Conservation (phyloP, 2,329 filamentous ascomycete species). For the Nigrospora sphaerica region DNA sequence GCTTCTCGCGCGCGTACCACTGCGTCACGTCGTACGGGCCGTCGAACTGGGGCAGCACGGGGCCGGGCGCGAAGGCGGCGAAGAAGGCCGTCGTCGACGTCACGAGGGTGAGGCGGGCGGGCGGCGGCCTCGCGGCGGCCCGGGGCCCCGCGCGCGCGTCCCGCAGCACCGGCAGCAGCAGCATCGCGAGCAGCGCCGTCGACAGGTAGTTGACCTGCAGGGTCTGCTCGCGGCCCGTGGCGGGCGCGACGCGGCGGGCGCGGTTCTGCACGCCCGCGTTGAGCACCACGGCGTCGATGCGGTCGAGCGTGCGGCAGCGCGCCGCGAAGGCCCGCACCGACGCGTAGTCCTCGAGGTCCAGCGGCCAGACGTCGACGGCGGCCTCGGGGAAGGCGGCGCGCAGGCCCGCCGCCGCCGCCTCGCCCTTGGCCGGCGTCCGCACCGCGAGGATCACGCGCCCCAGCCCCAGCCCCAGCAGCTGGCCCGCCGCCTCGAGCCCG, state of each 20-base stretch:
- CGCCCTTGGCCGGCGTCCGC: constrained; percentile 33
- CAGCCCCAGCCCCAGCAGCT: constrained; percentile 30
- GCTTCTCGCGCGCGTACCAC: constrained; percentile 1
- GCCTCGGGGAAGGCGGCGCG: constrained; percentile 20
- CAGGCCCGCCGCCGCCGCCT: constrained; percentile 28
- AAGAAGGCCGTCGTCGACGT: constrained; percentile 1
- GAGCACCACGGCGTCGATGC: constrained; percentile 36
- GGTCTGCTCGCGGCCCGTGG: constrained; percentile 28
- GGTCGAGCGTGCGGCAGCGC: constrained; percentile 21
- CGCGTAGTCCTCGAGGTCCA: constrained; percentile 40
- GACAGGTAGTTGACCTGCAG: constrained; percentile 34
- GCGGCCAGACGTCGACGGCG: constrained; percentile 37
- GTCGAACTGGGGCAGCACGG: neutral
- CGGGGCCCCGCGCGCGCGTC: neutral
- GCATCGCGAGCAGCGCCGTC: constrained; percentile 22
- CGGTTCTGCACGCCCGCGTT: constrained; percentile 32
- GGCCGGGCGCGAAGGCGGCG: neutral
- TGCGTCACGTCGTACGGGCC: neutral
- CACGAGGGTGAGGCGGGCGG: neutral
- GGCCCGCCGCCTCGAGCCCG: constrained; percentile 34
- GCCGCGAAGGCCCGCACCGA: constrained; percentile 34
- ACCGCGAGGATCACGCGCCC: constrained; percentile 39
- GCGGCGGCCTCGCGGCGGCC: neutral
- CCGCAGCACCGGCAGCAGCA: constrained; percentile 26
- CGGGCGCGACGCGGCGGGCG: constrained; percentile 12